A percentile compares a stretch with the other conserved stretches of the same genome.
phyloP scores from a whole-genome alignment of 2,329 filamentous ascomycete species.

The Zymoseptoria crescenta region DNA sequence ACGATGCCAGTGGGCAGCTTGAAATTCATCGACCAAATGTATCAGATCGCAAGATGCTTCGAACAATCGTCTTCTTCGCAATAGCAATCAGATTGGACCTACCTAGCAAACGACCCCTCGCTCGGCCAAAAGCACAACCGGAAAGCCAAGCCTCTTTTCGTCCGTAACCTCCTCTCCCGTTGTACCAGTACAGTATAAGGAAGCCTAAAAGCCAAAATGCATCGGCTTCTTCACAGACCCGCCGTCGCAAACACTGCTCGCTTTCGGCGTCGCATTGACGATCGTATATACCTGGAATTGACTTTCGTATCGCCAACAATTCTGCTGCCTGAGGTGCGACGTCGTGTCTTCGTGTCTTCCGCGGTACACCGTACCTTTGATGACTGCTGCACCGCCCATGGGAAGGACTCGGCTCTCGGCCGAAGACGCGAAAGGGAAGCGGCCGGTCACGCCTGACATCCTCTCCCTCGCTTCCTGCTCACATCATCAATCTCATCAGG shows the following conservation, averaged over 20 bases:
- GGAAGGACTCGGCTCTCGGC: neutral
- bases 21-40: neutral
- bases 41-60: neutral
- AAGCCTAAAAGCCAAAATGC: neutral
- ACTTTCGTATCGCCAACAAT: neutral
- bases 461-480: neutral
- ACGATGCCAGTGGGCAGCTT: neutral
- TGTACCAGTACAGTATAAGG: neutral
- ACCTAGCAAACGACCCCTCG: neutral
- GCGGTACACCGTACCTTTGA: neutral
- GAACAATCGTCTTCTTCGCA: neutral
- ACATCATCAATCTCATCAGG: neutral
- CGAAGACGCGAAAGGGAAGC: neutral
- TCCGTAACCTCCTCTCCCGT: neutral
- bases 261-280: neutral
- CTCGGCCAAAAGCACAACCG: neutral
- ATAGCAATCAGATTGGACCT: neutral
- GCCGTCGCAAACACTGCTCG: neutral
- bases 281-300: neutral
- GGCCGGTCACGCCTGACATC: neutral
- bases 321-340: neutral
- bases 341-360: neutral
- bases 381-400: neutral
- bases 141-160: neutral
- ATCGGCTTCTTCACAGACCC: neutral